Conservation (phyloP, 345 rosid species). For the Syzygium aqueum region DNA sequence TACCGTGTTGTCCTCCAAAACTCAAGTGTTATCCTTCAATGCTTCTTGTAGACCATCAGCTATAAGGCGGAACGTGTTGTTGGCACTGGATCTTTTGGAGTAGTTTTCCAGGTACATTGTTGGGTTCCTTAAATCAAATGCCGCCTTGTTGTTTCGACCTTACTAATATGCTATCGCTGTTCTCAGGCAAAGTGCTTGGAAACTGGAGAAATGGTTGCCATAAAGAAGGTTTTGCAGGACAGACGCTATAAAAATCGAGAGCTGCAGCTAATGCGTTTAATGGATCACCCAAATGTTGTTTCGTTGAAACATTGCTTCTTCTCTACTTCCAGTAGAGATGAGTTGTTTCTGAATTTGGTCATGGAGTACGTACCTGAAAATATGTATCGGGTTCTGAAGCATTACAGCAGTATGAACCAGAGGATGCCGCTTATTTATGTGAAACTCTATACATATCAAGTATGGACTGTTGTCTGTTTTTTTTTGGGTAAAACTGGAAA, state of each 20-base stretch:
- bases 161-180: neutral
- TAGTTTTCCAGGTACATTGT: slow-evolving; percentile 63
- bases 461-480: neutral
- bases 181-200: slow-evolving; percentile 51
- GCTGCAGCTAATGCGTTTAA: slow-evolving; percentile 50
- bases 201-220: slow-evolving; percentile 52
- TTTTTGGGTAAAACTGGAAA: neutral
- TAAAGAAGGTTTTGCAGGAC: slow-evolving; percentile 53
- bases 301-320: slow-evolving; percentile 50
- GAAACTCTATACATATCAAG: slow-evolving; percentile 57
- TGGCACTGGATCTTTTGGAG: slow-evolving; percentile 86
- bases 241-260: slow-evolving; percentile 56
- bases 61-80: slow-evolving; percentile 89
- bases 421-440: slow-evolving; percentile 55
- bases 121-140: neutral
- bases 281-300: slow-evolving; percentile 55
- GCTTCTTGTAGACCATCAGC: slow-evolving; percentile 57
- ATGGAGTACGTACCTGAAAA: slow-evolving; percentile 57
- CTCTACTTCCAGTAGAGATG: slow-evolving; percentile 49
- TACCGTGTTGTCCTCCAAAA: neutral
- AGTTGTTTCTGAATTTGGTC: slow-evolving; percentile 47
- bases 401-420: slow-evolving; percentile 40
- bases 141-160: neutral
- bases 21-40: neutral
- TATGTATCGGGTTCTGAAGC: slow-evolving; percentile 40